phyloP scores from a whole-genome alignment of 805 yeast genomes.

The Teunomyces cretensis region DNA sequence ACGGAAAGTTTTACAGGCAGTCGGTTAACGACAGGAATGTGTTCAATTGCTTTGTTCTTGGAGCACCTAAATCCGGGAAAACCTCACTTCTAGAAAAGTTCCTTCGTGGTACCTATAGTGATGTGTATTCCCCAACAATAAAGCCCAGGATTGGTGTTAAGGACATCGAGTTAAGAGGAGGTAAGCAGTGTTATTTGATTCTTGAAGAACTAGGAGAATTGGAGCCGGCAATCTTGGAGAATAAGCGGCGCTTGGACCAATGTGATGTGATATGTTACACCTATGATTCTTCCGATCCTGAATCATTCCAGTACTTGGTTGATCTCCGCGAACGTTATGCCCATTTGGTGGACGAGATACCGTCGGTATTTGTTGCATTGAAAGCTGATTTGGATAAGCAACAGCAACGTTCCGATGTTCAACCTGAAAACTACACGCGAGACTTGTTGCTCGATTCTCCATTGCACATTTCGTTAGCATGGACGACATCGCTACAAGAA shows the following conservation, averaged over 20 bases:
- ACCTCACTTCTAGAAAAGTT: slow-evolving; percentile 82
- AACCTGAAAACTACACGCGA: slow-evolving; percentile 84
- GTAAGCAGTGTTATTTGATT: slow-evolving; percentile 90
- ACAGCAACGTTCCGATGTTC: slow-evolving; percentile 81
- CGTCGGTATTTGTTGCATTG: slow-evolving; percentile 84
- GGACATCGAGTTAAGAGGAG: slow-evolving; percentile 90
- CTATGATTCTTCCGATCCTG: slow-evolving; percentile 95
- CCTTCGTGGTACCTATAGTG: slow-evolving; percentile 69
- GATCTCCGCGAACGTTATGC: slow-evolving; percentile 64
- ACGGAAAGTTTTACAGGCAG: slow-evolving; percentile 62
- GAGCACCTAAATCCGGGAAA: slow-evolving; percentile 86
- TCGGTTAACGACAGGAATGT: slow-evolving; percentile 81
- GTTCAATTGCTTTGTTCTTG: slow-evolving; percentile 84
- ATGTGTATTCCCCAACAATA: slow-evolving; percentile 75
- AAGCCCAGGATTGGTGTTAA: slow-evolving; percentile 82
- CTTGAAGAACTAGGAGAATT: slow-evolving; percentile 87
- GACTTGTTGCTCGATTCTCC: slow-evolving; percentile 72
- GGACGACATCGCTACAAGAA: slow-evolving; percentile 87
- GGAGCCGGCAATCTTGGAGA: slow-evolving; percentile 78
- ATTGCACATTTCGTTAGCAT: slow-evolving; percentile 82
- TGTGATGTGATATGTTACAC: slow-evolving; percentile 91
- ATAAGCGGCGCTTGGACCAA: slow-evolving; percentile 64
- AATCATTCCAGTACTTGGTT: slow-evolving; percentile 80
- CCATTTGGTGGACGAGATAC: slow-evolving; percentile 59
- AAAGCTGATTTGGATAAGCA: slow-evolving; percentile 96